Conservation (phyloP, 306 rosid species). For the Quercus engelmannii region DNA sequence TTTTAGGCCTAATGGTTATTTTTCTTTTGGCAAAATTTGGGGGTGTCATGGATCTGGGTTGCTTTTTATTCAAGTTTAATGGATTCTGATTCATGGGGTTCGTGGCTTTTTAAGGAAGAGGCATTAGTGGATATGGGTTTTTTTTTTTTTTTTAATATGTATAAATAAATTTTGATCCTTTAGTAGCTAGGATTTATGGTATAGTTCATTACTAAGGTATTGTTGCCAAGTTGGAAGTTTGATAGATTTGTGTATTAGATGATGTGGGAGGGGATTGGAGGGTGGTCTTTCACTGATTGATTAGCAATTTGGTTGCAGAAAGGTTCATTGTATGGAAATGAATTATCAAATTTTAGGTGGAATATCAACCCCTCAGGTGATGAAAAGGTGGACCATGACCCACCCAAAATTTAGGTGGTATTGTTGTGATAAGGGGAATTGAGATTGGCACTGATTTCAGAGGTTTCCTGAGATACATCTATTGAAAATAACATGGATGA, state of each 20-base stretch:
- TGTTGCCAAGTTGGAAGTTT: conserved; percentile 11
- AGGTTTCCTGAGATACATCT: background rate
- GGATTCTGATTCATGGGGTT: conserved; percentile 20
- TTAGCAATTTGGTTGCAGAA: conserved; percentile 6
- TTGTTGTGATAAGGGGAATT: background rate
- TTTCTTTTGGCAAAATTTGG: background rate
- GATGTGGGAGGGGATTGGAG: conserved; percentile 7
- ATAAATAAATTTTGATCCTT: background rate
- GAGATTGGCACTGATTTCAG: background rate
- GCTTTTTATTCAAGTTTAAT: conserved; percentile 19
- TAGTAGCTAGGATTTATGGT: conserved; percentile 7
- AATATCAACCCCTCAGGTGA: conserved; percentile 9
- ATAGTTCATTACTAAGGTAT: conserved; percentile 9
- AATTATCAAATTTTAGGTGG: conserved; percentile 19
- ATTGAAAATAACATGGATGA: background rate
- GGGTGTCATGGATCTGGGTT: conserved; percentile 52
- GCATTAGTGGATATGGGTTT: conserved; percentile 1
- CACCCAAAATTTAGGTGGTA: conserved; percentile 2
- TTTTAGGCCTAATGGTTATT: background rate
- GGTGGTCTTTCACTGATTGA: background rate
- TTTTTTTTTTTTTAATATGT: background rate
- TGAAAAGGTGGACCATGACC: conserved; percentile 1
- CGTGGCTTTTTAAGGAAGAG: conserved; percentile 6
- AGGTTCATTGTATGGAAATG: conserved; percentile 12
- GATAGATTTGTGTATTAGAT: conserved; percentile 24